A percentile compares a stretch with the other conserved stretches of the same genome.
phyloP scores from a whole-genome alignment of 1,284 basidiomycete genomes.

The Takashimella koratensis region DNA sequence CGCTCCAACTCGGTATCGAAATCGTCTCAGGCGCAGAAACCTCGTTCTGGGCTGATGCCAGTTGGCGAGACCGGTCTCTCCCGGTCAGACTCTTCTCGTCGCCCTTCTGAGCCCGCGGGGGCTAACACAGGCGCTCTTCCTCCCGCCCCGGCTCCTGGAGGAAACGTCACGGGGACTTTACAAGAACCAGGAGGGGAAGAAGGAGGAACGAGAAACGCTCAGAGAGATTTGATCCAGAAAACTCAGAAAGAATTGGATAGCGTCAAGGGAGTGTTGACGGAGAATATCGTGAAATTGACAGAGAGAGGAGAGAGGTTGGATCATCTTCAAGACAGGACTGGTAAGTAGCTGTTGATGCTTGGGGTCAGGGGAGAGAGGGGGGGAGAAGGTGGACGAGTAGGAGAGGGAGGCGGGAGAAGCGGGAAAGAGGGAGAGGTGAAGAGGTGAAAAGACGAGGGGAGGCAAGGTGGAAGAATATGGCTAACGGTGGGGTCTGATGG shows the following conservation, averaged over 20 bases:
- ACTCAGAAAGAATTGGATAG: slow-evolving; percentile 18
- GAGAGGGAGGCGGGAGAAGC: no score
- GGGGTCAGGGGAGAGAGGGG: no score
- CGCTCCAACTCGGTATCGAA: no score
- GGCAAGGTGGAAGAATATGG: no score
- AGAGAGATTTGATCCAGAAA: slow-evolving; percentile 6
- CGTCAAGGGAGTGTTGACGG: slow-evolving; percentile 14
- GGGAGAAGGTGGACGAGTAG: no score
- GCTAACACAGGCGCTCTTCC: background rate
- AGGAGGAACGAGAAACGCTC: background rate
- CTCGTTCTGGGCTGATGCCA: background rate
- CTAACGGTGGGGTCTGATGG: no score
- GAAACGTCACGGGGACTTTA: background rate
- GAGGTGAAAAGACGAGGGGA: no score
- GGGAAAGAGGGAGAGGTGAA: no score
- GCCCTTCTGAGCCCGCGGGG: background rate
- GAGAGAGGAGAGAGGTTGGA: slow-evolving; percentile 27
- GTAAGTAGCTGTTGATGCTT: slow-evolving; percentile 22
- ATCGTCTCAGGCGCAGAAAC: no score
- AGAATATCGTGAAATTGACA: slow-evolving; percentile 22
- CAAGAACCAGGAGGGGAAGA: background rate
- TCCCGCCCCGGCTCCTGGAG: background rate
- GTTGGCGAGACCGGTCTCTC: background rate
- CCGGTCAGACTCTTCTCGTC: background rate
- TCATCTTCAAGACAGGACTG: slow-evolving; percentile 21